A percentile compares a stretch with the other conserved stretches of the same genome.
These are phyloP conservation scores for Babesia sp. DNA, from an alignment of 169 alveolate species.

Conservation along the genomic window DNA sequence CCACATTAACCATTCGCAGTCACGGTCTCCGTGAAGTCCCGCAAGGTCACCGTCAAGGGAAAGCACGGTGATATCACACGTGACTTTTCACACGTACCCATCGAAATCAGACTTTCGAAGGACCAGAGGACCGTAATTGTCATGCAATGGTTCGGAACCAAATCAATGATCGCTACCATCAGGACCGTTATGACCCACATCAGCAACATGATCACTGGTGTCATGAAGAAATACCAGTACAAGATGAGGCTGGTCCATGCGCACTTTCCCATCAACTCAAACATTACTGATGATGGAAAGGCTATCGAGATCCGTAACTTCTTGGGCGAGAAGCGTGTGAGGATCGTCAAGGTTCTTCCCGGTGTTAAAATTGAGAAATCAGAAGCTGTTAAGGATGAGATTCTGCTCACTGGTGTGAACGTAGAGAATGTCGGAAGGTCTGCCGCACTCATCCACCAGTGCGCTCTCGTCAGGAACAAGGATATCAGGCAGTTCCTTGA, in stretches of 20 bases:
- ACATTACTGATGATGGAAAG: conserved; percentile 91
- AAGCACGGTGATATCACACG: conserved; percentile 94
- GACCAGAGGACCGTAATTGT: conserved; percentile 87
- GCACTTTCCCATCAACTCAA: conserved; percentile 98
- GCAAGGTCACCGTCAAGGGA: conserved; percentile 96
- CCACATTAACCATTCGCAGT: conserved; percentile 63
- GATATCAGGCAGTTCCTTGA: conserved; percentile 99
- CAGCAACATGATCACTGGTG: conserved; percentile 98
- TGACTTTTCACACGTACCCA: conserved; percentile 94
- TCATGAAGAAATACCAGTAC: conserved; percentile 92
- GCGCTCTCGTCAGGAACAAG: conserved; percentile 95
- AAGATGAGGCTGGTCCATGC: conserved; percentile 99
- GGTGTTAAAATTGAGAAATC: conserved; percentile 93
- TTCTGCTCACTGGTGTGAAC: conserved; percentile 96
- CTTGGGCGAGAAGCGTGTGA: conserved; percentile 97
- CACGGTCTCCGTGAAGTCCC: conserved; percentile 88
- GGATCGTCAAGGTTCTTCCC: conserved; percentile 90
- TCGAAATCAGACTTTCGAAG: conserved; percentile 89
- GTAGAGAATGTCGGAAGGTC: conserved; percentile 95
- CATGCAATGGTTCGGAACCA: conserved; percentile 93
- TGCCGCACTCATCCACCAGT: conserved; percentile 97
- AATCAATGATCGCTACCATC: conserved; percentile 92
- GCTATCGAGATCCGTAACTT: conserved; percentile 97
- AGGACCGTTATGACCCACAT: conserved; percentile 94
- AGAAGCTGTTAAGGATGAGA: conserved; percentile 93